These are phyloP conservation scores for Drechslerella dactyloides DNA, from an alignment of 2,329 filamentous ascomycete species.

Conservation along the genomic window DNA sequence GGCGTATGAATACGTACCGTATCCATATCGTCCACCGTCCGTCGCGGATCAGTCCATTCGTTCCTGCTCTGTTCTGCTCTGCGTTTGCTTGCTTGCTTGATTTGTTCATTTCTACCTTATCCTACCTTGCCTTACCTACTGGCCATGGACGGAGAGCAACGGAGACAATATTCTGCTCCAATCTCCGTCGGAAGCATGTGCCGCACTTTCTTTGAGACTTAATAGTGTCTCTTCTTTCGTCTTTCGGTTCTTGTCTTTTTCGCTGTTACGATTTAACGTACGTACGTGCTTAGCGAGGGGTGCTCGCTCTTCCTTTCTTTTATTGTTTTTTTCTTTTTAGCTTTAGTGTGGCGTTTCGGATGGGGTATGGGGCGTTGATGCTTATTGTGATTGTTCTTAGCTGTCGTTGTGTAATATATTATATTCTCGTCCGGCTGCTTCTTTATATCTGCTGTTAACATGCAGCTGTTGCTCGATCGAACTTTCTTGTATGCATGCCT, in stretches of 20 bases:
- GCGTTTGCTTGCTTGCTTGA: not conserved
- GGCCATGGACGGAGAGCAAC: constrained; percentile 40
- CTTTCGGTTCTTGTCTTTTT: too few relatives aligned
- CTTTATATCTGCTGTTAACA: too few relatives aligned
- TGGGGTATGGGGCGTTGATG: not conserved
- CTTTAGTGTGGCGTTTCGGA: not conserved
- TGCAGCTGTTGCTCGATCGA: too few relatives aligned
- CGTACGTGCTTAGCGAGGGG: not conserved
- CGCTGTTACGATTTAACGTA: not conserved
- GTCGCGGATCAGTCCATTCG: too few relatives aligned
- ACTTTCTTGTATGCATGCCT: too few relatives aligned
- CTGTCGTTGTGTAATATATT: too few relatives aligned
- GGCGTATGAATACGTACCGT: too few relatives aligned
- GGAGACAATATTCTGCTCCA: constrained; percentile 44
- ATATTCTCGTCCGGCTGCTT: too few relatives aligned
- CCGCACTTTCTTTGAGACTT: not conserved
- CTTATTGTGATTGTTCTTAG: not conserved
- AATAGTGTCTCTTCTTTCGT: too few relatives aligned
- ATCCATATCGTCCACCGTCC: too few relatives aligned
- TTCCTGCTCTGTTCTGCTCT: not conserved
- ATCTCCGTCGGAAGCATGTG: constrained; percentile 32
- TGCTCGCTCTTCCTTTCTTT: not conserved
- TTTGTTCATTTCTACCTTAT: not conserved
- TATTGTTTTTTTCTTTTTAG: not conserved
- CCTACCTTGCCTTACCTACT: not conserved